Evolutionary conservation across 306 rosid species (phyloP), one percentile per base, ranked within the genome.

Genomic region (Cercis canadensis): DNA sequence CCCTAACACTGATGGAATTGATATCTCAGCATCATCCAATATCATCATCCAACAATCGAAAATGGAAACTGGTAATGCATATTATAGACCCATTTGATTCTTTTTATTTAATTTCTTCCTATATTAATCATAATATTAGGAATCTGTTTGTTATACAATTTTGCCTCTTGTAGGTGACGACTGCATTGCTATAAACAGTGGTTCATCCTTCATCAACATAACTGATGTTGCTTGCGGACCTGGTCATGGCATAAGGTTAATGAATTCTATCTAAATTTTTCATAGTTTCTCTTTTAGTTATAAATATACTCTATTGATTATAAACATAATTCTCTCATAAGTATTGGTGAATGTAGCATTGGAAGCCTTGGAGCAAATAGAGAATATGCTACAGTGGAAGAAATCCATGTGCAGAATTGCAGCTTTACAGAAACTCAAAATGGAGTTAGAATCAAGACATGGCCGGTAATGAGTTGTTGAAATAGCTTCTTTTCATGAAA

Each of bases 361-460:
- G 92, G 89, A 7, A 85, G 92, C 57, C 80, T 87, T 0, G 92
- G 89, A 59, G 5, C 6, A 33, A 0, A 62, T 41, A 78, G 81
- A 72, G 13, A 29, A 0, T 47, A 18, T 34, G 62, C 53, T 4
- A 21, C 60, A 14, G 87, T 84, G 5, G 87, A 87, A 69, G 81
- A 80, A 17, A 32, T 87, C 11, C 50, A 75, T 32, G 87, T 87
- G 14, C 19, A 16, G 7, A 68, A 85, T 18, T 80, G 87, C 70
- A 87, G 68, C 16, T 79, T 82, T 62, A 41, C 4, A 0, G 40
- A 72, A 32, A 76, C 85, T 8, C 15, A 40, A 57, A 84, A 84
- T 84, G 92, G 86, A 57, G 86, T 69, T 10, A 80, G 92, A 82
- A 84, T 87, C 74, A 87, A 84, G 83, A 85, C 92, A 68, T 75